These are phyloP conservation scores for Phytophthora boehmeriae DNA, from an alignment of 352 stramenopile genomes.

Conservation along the genomic window DNA sequence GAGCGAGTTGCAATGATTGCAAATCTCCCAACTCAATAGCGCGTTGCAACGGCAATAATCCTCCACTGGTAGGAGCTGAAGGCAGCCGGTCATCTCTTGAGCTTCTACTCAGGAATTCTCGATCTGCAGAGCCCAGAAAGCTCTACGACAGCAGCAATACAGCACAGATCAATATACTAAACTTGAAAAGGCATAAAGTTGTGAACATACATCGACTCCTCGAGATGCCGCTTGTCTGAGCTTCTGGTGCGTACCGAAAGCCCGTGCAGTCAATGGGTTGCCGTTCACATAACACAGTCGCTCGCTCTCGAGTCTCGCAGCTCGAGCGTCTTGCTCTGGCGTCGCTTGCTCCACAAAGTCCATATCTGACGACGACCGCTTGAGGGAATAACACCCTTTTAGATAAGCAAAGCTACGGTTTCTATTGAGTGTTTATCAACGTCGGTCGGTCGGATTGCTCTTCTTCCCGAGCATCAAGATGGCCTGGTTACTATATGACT, in stretches of 20 bases:
- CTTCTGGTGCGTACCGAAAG: constrained; percentile 36
- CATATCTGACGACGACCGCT: constrained; percentile 30
- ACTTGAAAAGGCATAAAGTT: background rate
- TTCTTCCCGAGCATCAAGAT: too few relatives aligned
- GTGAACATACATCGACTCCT: constrained; percentile 20
- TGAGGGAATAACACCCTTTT: background rate
- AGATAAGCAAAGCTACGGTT: constrained; percentile 41
- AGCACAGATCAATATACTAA: background rate
- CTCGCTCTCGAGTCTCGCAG: constrained; percentile 36
- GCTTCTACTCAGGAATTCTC: constrained; percentile 47
- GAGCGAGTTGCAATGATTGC: constrained; percentile 25
- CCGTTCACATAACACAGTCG: constrained; percentile 48
- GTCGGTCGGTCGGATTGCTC: constrained; percentile 5
- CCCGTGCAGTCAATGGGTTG: constrained; percentile 42
- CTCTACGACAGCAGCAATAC: constrained; percentile 28
- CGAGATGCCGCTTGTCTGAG: constrained; percentile 6
- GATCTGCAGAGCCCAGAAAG: constrained; percentile 52
- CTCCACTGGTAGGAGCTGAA: constrained; percentile 42
- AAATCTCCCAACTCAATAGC: constrained; percentile 62
- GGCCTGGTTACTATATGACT: background rate
- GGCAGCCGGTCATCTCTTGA: constrained; percentile 22
- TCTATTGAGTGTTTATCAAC: constrained; percentile 41
- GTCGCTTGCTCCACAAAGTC: constrained; percentile 31
- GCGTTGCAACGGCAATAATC: constrained; percentile 51
- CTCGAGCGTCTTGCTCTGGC: constrained; percentile 30